Percentiles rank a stretch among this genome's conserved stretches.
These are phyloP conservation scores for Lablab purpureus DNA, from an alignment of 306 rosid species.

Conservation along the genomic window DNA sequence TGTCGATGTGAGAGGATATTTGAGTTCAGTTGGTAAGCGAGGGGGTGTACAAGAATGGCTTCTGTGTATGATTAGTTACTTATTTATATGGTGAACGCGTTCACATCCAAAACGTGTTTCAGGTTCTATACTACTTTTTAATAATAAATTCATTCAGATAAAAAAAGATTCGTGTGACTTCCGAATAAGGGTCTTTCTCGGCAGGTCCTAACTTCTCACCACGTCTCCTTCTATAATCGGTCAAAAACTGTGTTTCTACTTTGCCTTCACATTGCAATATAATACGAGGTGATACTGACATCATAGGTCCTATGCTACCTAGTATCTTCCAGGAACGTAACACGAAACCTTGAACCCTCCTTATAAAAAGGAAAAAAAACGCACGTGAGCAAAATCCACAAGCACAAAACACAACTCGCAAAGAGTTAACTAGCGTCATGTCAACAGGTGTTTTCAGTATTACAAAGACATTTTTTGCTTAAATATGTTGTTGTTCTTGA, in stretches of 20 bases:
- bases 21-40: neutral
- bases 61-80: neutral
- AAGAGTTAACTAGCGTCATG: neutral
- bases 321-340: slow-evolving; percentile 37
- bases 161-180: slow-evolving; percentile 28
- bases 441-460: neutral
- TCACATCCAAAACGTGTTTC: slow-evolving; percentile 44
- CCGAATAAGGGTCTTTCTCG: slow-evolving; percentile 17
- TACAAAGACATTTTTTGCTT: too few species aligned
- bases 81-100: slow-evolving; percentile 35
- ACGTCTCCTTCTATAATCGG: neutral
- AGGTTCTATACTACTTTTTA: neutral
- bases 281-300: neutral
- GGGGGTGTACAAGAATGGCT: neutral
- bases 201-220: neutral
- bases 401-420: neutral
- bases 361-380: neutral
- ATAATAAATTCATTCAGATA: neutral
- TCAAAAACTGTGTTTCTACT: slow-evolving; percentile 33
- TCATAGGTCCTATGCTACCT: neutral
- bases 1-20: neutral
- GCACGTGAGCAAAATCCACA: slow-evolving; percentile 36
- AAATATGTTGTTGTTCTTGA: too few species aligned
- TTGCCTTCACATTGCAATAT: neutral
- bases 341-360: slow-evolving; percentile 18